These are phyloP conservation scores for Trapa incisa DNA, from an alignment of 345 rosid genomes.

Conservation along the genomic window DNA sequence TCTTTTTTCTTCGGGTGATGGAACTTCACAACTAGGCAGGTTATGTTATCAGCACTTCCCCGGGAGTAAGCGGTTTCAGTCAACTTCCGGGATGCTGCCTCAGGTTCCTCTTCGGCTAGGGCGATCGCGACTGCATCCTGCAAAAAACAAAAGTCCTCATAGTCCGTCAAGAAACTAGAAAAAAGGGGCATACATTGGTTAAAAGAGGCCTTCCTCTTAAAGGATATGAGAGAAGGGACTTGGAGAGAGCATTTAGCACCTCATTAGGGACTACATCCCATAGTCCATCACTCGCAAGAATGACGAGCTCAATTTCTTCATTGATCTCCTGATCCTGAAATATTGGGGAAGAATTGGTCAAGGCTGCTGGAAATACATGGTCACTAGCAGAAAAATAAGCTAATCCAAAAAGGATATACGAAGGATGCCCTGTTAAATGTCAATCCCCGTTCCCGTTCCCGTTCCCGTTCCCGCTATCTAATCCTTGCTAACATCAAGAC, in stretches of 20 bases:
- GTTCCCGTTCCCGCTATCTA: too few species aligned
- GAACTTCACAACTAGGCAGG: conserved; percentile 81
- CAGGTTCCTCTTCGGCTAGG: conserved; percentile 53
- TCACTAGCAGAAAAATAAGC: not conserved
- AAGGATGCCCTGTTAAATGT: not conserved
- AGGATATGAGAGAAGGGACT: not conserved
- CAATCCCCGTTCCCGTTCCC: too few species aligned
- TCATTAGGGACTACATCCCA: conserved; percentile 51
- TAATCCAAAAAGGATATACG: not conserved
- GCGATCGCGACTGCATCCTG: conserved; percentile 81
- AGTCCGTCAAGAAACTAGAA: not conserved
- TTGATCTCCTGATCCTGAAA: conserved; percentile 42
- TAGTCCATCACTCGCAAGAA: conserved; percentile 52
- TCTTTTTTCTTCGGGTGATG: conserved; percentile 32
- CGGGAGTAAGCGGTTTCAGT: conserved; percentile 61
- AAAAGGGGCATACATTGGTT: not conserved
- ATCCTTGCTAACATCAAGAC: not conserved
- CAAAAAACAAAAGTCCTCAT: not conserved
- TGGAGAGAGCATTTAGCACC: conserved; percentile 11
- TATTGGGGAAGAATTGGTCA: not conserved
- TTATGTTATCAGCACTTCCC: conserved; percentile 89
- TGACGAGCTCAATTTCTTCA: conserved; percentile 33
- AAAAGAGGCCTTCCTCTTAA: not conserved
- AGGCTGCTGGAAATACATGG: not conserved
- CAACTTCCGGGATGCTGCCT: conserved; percentile 66